phyloP scores from a whole-genome alignment of 2,329 filamentous ascomycete species.

The Penicillium sp. region DNA sequence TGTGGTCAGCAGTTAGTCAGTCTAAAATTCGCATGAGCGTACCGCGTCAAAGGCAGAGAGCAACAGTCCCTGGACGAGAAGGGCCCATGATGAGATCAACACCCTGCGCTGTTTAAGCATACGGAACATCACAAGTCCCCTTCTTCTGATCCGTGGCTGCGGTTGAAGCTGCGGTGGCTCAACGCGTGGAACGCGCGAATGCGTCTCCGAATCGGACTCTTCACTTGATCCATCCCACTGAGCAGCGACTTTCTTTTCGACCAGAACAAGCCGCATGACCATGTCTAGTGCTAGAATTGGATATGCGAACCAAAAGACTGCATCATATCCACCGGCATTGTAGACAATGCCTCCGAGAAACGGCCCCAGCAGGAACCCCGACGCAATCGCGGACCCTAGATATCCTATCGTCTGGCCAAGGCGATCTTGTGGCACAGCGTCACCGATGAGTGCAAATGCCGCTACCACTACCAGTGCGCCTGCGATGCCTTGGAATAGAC shows the following conservation, averaged over 20 bases:
- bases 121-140: slow-evolving; percentile 18
- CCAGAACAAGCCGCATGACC: slow-evolving; percentile 58
- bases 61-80: slow-evolving; percentile 52
- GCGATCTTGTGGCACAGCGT: slow-evolving; percentile 58
- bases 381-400: slow-evolving; percentile 57
- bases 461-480: slow-evolving; percentile 62
- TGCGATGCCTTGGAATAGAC: slow-evolving; percentile 59
- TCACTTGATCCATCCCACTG: slow-evolving; percentile 20
- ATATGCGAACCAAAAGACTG: slow-evolving; percentile 60
- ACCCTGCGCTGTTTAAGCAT: slow-evolving; percentile 50
- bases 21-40: slow-evolving; percentile 13
- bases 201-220: slow-evolving; percentile 23
- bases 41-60: slow-evolving; percentile 55
- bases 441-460: slow-evolving; percentile 59
- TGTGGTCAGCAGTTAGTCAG: not conserved
- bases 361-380: slow-evolving; percentile 59
- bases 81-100: slow-evolving; percentile 57
- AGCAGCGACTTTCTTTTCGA: slow-evolving; percentile 62
- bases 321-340: slow-evolving; percentile 57
- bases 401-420: slow-evolving; percentile 64
- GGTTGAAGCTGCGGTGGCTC: not conserved
- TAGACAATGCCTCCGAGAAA: slow-evolving; percentile 63
- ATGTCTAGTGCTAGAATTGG: slow-evolving; percentile 60
- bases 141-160: not conserved
- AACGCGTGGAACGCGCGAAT: not conserved